Evolutionary conservation across 495 filamentous ascomycete genomes (phyloP), one percentile per base, ranked within the genome.

Genomic region (Penicillium ucsense): DNA sequence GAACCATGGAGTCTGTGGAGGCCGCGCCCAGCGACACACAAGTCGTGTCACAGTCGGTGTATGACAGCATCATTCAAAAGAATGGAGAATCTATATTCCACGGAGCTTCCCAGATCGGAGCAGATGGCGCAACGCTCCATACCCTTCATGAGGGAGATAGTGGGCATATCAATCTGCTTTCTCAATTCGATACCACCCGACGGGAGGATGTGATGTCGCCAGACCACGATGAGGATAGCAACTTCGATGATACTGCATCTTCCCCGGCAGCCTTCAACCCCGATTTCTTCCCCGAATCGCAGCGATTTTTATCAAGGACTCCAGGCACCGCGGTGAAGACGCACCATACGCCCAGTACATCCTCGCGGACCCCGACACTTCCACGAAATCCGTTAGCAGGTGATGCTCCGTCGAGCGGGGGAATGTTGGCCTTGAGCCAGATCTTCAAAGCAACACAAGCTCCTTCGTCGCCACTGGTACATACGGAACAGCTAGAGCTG

Each of bases 11-110:
- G 40, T 57, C 61, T 27, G 61, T 52, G 11, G 65, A 69, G 9
- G 48, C 52, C 33, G 48, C 58, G 6, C 66, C 67, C 27, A 66
- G 71, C 8, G 74, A 77, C 52, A 78, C 75, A n/a, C 74, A 78
- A 50, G 66, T 72, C 4, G 61, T 76, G 31, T 77, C 75, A 8
- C 75, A 75, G 54, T 73, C 70, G 29, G 66, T 76, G n/a, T 75
- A 68, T 46, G 73, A 75, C 44, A 65, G 66, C 34, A 61, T 74
- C 34, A 66, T 73, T 9, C 62, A 53, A 33, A 58, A 65, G 39
- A 68, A 68, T 51, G 53, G 56, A 11, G 59, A 66, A 33, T 58
- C 62, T 4, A 62, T 64, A 36, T 46, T 50, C 35, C 43, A 60
- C 11, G 59, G 42, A 27, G 47, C 34, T 31, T 35, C 57, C 46